phyloP scores from a whole-genome alignment of 2,329 filamentous ascomycete genomes.

The Juglanconis oblonga region DNA sequence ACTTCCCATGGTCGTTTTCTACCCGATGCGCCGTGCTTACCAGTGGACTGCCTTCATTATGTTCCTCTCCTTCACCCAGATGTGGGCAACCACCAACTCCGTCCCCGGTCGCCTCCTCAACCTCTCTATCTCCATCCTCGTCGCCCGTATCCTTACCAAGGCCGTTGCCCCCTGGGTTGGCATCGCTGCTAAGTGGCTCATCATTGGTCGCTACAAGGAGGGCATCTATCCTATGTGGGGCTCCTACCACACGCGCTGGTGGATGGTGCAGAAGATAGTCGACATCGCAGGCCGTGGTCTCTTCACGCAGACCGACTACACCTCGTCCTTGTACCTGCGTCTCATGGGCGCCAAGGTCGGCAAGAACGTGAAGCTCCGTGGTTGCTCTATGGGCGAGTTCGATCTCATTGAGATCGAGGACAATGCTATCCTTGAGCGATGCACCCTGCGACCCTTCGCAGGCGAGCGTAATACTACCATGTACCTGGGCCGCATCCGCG shows the following conservation, averaged over 20 bases:
- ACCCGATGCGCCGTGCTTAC: conserved; percentile 47
- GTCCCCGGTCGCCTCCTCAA: conserved; percentile 46
- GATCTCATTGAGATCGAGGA: conserved; percentile 55
- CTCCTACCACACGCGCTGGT: conserved; percentile 56
- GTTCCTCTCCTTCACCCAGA: conserved; percentile 38
- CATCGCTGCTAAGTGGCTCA: conserved; percentile 52
- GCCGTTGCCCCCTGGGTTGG: conserved; percentile 42
- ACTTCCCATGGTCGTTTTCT: conserved; percentile 46
- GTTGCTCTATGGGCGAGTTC: conserved; percentile 49
- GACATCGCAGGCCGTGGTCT: conserved; percentile 46
- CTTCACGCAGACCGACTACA: conserved; percentile 38
- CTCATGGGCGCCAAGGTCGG: conserved; percentile 53
- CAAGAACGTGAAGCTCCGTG: conserved; percentile 44
- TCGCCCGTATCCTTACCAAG: conserved; percentile 38
- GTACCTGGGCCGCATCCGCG: conserved; percentile 50
- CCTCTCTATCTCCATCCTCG: conserved; percentile 41
- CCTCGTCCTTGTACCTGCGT: conserved; percentile 44
- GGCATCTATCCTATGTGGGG: conserved; percentile 61
- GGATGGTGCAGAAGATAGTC: conserved; percentile 53
- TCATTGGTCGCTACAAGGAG: conserved; percentile 51
- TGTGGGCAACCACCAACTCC: conserved; percentile 36
- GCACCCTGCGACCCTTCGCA: conserved; percentile 50
- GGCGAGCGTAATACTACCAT: conserved; percentile 56
- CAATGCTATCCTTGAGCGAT: conserved; percentile 43
- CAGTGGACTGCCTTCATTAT: conserved; percentile 53